These are phyloP conservation scores for Talaromyces borbonicus DNA, from an alignment of 495 filamentous ascomycete genomes.

Conservation along the genomic window DNA sequence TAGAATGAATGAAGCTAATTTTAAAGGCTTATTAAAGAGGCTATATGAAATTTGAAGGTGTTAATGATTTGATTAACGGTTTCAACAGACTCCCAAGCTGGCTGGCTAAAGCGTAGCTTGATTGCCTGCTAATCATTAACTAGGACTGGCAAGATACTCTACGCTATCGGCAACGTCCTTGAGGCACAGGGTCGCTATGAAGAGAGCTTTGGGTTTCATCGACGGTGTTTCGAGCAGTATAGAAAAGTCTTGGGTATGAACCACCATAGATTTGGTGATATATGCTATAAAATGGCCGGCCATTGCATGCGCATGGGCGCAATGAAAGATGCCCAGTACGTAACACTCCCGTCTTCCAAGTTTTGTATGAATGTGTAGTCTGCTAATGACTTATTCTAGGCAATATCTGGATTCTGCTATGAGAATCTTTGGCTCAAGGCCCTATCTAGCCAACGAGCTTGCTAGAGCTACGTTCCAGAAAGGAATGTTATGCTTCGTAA, in stretches of 20 bases:
- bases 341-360: conserved; percentile 1
- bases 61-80: too few relatives aligned
- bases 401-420: conserved; percentile 7
- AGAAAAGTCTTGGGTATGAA: conserved; percentile 15
- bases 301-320: conserved; percentile 12
- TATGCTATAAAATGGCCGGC: conserved; percentile 15
- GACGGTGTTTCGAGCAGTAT: conserved; percentile 11
- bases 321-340: conserved; percentile 12
- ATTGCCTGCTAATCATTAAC: too few relatives aligned
- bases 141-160: conserved; percentile 18
- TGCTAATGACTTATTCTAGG: neutral
- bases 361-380: neutral
- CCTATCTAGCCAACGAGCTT: conserved; percentile 1
- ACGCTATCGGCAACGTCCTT: conserved; percentile 16
- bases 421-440: conserved; percentile 5
- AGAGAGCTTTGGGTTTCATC: conserved; percentile 15
- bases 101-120: too few relatives aligned
- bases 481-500: neutral
- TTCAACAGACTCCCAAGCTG: too few relatives aligned
- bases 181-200: conserved; percentile 6
- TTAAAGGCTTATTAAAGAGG: too few relatives aligned
- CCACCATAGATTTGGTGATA: conserved; percentile 16
- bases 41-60: too few relatives aligned
- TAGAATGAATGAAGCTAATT: too few relatives aligned
- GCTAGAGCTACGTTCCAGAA: neutral